Conservation (phyloP, 208 protist genomes). For the Lotmaria passim region DNA sequence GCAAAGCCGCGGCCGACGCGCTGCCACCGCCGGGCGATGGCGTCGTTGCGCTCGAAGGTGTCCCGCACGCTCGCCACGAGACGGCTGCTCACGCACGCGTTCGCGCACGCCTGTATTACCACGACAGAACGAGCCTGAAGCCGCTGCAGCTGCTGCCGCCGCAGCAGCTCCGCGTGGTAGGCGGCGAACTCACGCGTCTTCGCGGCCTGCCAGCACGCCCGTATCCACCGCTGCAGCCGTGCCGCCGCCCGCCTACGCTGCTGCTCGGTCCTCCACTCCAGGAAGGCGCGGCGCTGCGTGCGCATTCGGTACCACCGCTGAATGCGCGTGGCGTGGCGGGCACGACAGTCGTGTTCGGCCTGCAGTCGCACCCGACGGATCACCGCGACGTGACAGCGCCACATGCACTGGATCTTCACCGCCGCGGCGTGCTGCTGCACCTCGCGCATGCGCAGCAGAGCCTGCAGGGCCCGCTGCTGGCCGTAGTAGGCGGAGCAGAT, state of each 20-base stretch:
- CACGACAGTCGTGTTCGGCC: constrained; percentile 53
- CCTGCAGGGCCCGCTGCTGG: constrained; percentile 35
- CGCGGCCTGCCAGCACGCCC: constrained; percentile 38
- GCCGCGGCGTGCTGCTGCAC: constrained; percentile 42
- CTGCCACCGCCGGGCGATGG: constrained; percentile 54
- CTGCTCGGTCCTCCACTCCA: constrained; percentile 46
- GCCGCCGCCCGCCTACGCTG: constrained; percentile 48
- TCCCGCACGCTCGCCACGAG: constrained; percentile 60
- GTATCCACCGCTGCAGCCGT: constrained; percentile 69
- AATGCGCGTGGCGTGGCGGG: constrained; percentile 55
- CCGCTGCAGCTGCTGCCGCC: constrained; percentile 46
- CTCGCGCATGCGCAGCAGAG: constrained; percentile 36
- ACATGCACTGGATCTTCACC: constrained; percentile 73
- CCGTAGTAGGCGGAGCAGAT: constrained; percentile 42
- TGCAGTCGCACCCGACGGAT: constrained; percentile 64
- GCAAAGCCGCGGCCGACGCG: constrained; percentile 64
- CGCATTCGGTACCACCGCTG: constrained; percentile 75
- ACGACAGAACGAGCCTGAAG: constrained; percentile 47
- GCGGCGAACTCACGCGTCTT: constrained; percentile 70
- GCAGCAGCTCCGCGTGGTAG: constrained; percentile 69
- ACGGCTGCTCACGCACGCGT: constrained; percentile 42
- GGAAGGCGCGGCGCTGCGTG: constrained; percentile 53
- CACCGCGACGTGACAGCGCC: constrained; percentile 69
- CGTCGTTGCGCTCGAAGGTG: constrained; percentile 47
- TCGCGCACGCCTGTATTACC: constrained; percentile 57